phyloP scores from a whole-genome alignment of 2,329 filamentous ascomycete species.

The Monosporascus sp. region DNA sequence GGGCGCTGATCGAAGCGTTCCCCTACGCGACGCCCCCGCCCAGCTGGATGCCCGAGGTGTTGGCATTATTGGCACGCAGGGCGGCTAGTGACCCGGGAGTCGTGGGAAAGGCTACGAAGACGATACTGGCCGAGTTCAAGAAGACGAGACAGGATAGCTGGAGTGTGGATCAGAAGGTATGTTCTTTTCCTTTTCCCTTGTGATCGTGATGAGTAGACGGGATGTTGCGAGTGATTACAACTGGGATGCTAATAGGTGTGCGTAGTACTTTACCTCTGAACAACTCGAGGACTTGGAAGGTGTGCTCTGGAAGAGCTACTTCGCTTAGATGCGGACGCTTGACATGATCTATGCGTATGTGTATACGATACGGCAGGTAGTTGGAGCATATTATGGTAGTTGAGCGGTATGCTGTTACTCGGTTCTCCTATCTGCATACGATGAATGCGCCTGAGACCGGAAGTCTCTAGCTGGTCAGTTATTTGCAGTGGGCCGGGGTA shows the following conservation, averaged over 20 bases:
- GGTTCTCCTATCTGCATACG: no score
- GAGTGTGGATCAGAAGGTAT: constrained; percentile 95
- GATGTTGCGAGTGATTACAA: neutral
- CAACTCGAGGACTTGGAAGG: constrained; percentile 94
- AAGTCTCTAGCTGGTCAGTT: no score
- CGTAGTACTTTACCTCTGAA: constrained; percentile 76
- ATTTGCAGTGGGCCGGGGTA: no score
- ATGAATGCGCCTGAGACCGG: no score
- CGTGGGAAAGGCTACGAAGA: constrained; percentile 93
- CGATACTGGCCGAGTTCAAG: constrained; percentile 93
- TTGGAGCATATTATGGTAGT: no score
- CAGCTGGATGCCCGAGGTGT: constrained; percentile 85
- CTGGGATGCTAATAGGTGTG: constrained; percentile 20
- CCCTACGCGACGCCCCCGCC: constrained; percentile 93
- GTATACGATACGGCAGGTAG: no score
- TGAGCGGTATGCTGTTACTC: no score
- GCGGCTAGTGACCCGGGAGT: constrained; percentile 86
- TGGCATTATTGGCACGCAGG: constrained; percentile 77
- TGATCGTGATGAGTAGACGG: neutral
- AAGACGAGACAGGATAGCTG: constrained; percentile 99
- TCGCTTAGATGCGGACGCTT: constrained; percentile 55
- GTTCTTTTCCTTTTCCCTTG: constrained; percentile 21
- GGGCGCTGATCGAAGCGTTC: constrained; percentile 89
- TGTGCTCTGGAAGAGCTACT: constrained; percentile 99
- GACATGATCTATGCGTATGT: no score